Base-by-base conservation (phyloP, 78 protist species). In the Tieghemostelium lacteum region DNA sequence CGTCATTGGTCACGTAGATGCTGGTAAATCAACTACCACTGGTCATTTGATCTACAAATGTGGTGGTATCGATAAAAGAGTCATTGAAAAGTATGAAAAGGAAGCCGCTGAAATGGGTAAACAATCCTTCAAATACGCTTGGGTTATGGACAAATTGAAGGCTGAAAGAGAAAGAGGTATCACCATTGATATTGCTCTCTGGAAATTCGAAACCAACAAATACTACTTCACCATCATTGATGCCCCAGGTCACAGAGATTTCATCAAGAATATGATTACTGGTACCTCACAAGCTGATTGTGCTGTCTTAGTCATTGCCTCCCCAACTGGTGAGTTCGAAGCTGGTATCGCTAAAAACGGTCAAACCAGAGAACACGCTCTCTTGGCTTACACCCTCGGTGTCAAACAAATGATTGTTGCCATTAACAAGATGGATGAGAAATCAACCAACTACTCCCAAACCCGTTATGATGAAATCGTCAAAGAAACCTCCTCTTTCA, bases 231-330 rank as follows among this genome's bases (percentile, higher is more conserved):
- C 99, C 78, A 93, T 99, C 95, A 98, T 99, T 61, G 99, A 99
- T 76, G 99, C 99, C 74, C 99, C 99, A 24, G 99, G 99, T 54
- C 99, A 99, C 94, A 67, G 98, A 1, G 99, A 97, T 74, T 98
- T 97, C 97, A 97, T 98, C 97, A 98, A 98, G 97, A 98, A 98
- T 99, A 98, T 98, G 99, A 98, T 98, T 77, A 96, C 99, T 26
- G 99, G 99, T 8, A 92, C 99, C 62, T 97, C 99, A 19, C 92
- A 92, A 93, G 98, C 99, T 40, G 98, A 98, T 29, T 45, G 72
- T 71, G 98, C 98, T 34, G 39, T 98, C 29, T 95, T 98, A 50
- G 95, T 98, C 34, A 74, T 95, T 1, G 61, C 94, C 65, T 78
- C 97, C 66, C 74, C 55, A 37, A 50, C 49, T 0, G 98, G 99